These are phyloP conservation scores for Eucalyptus pauciflora DNA, from an alignment of 345 rosid genomes.

Conservation along the genomic window DNA sequence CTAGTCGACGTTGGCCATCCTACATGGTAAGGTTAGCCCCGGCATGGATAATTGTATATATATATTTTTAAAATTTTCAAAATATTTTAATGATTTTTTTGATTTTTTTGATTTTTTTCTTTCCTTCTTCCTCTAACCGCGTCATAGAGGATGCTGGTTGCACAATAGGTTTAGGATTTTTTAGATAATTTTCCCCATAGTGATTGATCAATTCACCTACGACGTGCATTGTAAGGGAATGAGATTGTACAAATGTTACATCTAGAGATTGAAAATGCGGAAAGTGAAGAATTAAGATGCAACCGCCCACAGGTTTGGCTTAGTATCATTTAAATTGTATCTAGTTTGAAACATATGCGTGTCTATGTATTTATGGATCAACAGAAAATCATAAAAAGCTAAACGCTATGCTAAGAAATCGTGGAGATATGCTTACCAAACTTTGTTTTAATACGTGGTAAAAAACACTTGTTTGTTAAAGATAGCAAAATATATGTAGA, in stretches of 20 bases:
- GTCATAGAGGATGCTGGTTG: too few species aligned
- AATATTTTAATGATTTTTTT: too few species aligned
- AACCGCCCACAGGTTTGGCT: neutral
- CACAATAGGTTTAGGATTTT: too few species aligned
- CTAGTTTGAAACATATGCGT: neutral
- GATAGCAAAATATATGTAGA: neutral
- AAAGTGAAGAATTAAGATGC: neutral
- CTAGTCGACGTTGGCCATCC: too few species aligned
- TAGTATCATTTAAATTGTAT: neutral
- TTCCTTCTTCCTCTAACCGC: too few species aligned
- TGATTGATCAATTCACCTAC: too few species aligned
- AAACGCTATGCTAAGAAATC: neutral
- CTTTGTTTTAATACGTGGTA: neutral
- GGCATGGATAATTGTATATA: too few species aligned
- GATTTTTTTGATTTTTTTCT: too few species aligned
- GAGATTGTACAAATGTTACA: neutral
- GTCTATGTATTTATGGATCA: neutral
- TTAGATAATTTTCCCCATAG: too few species aligned
- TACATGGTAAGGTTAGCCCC: accelerated
- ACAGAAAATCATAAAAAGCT: neutral
- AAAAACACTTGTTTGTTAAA: neutral
- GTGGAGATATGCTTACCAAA: neutral
- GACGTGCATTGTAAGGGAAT: neutral
- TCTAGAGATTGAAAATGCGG: neutral
- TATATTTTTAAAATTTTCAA: too few species aligned